Base-by-base conservation (phyloP, 1,284 basidiomycete genomes). In the Porodaedalea pini region DNA sequence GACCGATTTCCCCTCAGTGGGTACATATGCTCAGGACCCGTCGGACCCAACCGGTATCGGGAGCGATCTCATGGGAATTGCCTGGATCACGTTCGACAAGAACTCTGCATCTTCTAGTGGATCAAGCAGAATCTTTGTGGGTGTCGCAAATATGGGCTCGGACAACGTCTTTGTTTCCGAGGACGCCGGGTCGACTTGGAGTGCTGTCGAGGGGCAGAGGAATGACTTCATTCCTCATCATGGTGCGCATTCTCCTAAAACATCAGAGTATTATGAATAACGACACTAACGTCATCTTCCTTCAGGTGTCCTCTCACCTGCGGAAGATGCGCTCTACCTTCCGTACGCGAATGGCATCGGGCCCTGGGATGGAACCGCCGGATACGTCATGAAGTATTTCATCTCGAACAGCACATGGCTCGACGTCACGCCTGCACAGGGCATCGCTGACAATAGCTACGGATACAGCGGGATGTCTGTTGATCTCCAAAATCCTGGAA, bases 141-240 rank as follows among this genome's bases (percentile, higher is more conserved):
- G 66, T 44, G 66, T 67, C 39, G 64, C 64, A 13, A 64, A 62
- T 47, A 57, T 61, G 44, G 62, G 61, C 23, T 40, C 60, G 2
- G 58, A 53, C 41, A 65, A 61, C 36, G 58, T 67, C 23, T 67
- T 62, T 39, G 55, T 62, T 15, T 61, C 59, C 7, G 62, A 60
- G 37, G 61, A 65, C 47, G 61, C 44, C 25, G 64, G 65, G 23
- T 43, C 61, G 23, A 65, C 65, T 2, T 66, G 65, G 57, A 60
- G 60, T 15, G 63, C 66, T 1, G 52, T 68, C 25, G 53, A 62
- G 34, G 65, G 65, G 21, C 64, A 66, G 37, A 62, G 59, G 27
- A 65, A 60, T 45, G 59, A 61, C 6, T 66, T 60, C 50, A 63
- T 68, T 31, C 65, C 67, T 2, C 67, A 68, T 52, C 61, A 62